Base-by-base conservation (phyloP, 2,329 filamentous ascomycete species). In the Penicillium sclerotigenum region DNA sequence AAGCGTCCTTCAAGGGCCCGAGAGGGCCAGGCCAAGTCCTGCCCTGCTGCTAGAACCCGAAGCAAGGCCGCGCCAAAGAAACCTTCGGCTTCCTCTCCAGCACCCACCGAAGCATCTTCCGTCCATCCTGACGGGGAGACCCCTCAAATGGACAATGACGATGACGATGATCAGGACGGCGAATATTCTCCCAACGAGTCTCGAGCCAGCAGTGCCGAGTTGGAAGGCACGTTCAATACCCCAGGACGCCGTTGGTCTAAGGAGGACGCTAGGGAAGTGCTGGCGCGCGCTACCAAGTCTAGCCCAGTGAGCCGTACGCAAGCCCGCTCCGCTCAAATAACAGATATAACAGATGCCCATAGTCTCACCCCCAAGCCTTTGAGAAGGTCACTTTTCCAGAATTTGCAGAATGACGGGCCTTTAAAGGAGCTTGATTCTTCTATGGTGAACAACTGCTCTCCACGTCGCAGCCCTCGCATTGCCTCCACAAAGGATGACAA, bases 241-340 rank as follows among this genome's bases (percentile, higher is more conserved):
- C 62, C 65, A n/a, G 64, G 68, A 47, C 63, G 58, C 47, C 69
- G 68, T 51, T 73, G 72, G 71, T 63, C 73, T 47, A 70, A 75
- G 38, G 65, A 74, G 33, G 68, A 75, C 58, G 71, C 74, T 11
- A 69, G 76, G 38, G 77, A 79, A 49, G 79, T 79, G 9, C 71
- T 83, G 41, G 74, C 76, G 57, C 78, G 81, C 57, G 82, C 82
- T 42, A 81, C 86, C 29, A 82, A 85, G 62, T 87, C 84, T 5
- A 87, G 84, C 62, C 85, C 85, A 14, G 80, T 77, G 24, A 77
- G 80, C 22, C 77, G 81, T 55, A 69, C 76, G 54, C 79, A 79
- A 55, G 75, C 70, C 46, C 77, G 77, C 47, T 71, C 75, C 48
- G 51, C 61, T 56, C 41, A 66, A 38, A 47, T 61, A 33, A 55